Percentiles rank a stretch among this genome's conserved stretches.
phyloP scores from a whole-genome alignment of 2,329 filamentous ascomycete species.

The Neospermospora avenae region DNA sequence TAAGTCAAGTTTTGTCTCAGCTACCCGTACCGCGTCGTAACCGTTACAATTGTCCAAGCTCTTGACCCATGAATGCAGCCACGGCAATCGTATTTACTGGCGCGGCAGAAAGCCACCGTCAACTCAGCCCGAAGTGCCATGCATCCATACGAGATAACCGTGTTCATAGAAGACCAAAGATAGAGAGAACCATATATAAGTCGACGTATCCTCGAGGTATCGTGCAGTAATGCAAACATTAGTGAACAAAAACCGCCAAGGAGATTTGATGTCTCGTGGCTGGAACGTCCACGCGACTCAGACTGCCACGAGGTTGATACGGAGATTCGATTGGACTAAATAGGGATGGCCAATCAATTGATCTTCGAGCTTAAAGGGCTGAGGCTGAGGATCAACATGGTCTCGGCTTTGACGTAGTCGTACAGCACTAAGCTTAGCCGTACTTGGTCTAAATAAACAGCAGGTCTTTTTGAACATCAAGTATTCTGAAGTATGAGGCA shows the following conservation, averaged over 20 bases:
- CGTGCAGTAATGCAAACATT: neutral
- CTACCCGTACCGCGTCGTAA: neutral
- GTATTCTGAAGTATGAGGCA: too few species aligned
- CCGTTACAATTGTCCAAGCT: neutral
- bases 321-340: neutral
- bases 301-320: neutral
- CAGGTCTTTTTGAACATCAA: too few species aligned
- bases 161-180: neutral
- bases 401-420: neutral
- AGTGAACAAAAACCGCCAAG: neutral
- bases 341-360: neutral
- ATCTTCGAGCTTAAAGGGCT: neutral
- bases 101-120: neutral
- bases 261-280: neutral
- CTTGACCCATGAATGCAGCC: neutral
- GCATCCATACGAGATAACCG: neutral
- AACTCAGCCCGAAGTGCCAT: neutral
- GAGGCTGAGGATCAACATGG: neutral
- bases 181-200: too few species aligned
- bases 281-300: slow-evolving; percentile 1
- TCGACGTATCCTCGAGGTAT: neutral
- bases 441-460: too few species aligned
- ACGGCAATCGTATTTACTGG: neutral
- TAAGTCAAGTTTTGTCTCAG: neutral
- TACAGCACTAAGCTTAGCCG: too few species aligned